Evolutionary conservation across 768 basidiomycete genomes (phyloP).

Genomic region (Amanita thiersii): DNA sequence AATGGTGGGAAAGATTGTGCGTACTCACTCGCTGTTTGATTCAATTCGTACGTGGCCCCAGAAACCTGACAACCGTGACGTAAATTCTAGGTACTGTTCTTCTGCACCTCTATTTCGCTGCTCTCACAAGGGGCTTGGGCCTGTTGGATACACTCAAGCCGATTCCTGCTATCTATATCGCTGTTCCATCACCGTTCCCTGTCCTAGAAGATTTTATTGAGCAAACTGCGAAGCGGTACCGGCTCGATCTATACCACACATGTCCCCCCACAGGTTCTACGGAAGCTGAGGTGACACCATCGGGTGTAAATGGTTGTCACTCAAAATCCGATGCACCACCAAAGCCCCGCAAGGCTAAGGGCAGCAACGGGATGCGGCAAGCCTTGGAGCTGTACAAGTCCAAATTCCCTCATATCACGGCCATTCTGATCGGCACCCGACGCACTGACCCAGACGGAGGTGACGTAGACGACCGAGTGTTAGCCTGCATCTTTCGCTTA

Average conservation of each 20-base stretch:
- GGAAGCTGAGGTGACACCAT: conserved; percentile 39
- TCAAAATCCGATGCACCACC: conserved; percentile 18
- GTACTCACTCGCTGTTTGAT: not conserved
- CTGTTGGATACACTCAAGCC: conserved; percentile 28
- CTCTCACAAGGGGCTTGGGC: conserved; percentile 40
- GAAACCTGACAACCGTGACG: conserved; percentile 2
- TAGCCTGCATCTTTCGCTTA: not conserved
- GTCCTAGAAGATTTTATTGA: conserved; percentile 80
- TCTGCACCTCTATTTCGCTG: conserved; percentile 79
- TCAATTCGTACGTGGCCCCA: not conserved
- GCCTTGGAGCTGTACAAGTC: conserved; percentile 71
- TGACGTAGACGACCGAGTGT: conserved; percentile 26
- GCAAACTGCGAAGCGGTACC: conserved; percentile 50
- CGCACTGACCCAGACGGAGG: conserved; percentile 91
- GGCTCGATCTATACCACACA: conserved; percentile 66
- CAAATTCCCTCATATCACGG: conserved; percentile 56
- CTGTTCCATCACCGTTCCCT: conserved; percentile 82
- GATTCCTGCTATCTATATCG: conserved; percentile 77
- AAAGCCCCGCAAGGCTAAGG: conserved; percentile 46
- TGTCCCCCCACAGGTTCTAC: conserved; percentile 33
- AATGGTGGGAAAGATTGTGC: conserved; percentile 98
- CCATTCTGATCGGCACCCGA: conserved; percentile 85
- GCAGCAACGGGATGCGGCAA: conserved; percentile 67
- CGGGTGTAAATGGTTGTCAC: conserved; percentile 15
- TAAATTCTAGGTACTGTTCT: conserved; percentile 83